Evolutionary conservation across 305 asterid genomes (phyloP).

Genomic region (Plantago coronopus): DNA sequence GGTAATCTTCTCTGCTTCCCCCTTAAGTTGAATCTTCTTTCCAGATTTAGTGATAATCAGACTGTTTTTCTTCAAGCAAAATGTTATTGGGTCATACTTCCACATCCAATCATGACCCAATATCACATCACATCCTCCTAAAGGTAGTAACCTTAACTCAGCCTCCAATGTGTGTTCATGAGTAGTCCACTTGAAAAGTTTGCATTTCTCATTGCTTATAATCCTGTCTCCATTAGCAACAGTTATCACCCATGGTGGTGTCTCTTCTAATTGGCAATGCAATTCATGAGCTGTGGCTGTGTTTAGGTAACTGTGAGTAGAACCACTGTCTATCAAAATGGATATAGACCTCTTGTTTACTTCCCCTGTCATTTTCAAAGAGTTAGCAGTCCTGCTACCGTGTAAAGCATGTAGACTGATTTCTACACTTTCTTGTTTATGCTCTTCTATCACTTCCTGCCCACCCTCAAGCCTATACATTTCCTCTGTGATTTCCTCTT

Average conservation of each 20-base stretch:
- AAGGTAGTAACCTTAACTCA: no score
- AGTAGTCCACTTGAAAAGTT: no score
- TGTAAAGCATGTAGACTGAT: no score
- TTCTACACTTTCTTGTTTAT: neutral
- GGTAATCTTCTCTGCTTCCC: neutral
- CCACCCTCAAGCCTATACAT: neutral
- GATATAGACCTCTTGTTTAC: neutral
- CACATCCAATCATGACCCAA: no score
- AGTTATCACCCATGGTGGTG: no score
- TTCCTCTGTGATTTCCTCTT: neutral
- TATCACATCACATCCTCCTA: no score
- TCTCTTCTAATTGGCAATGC: neutral
- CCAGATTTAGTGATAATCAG: no score
- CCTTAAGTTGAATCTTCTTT: neutral
- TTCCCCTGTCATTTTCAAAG: neutral
- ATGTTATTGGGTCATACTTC: no score
- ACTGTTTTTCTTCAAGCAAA: no score
- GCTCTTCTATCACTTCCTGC: neutral
- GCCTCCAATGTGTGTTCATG: no score
- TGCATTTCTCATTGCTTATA: no score
- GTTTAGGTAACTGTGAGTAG: neutral
- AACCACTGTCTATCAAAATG: neutral
- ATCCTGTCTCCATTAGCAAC: no score
- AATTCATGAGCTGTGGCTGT: neutral
- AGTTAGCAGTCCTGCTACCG: neutral